Conservation (phyloP, 2,329 filamentous ascomycete genomes). For the Colletotrichum lentis region DNA sequence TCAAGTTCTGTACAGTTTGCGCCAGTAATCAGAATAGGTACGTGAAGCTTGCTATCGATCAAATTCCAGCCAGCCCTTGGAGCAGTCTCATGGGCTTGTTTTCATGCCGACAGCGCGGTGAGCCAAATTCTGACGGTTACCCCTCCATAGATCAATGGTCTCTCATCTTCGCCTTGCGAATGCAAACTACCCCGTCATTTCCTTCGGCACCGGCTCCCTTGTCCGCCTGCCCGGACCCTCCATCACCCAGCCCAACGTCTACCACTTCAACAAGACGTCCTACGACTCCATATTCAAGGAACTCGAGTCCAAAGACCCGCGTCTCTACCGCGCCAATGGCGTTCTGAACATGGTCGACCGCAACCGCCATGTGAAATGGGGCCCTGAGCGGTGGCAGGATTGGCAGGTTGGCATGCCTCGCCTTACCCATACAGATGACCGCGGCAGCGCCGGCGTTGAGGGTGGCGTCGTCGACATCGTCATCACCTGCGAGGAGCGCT, state of each 20-base stretch:
- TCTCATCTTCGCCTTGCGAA: constrained; percentile 92
- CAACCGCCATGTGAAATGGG: constrained; percentile 92
- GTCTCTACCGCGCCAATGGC: constrained; percentile 90
- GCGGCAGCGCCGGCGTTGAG: constrained; percentile 82
- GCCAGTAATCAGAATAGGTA: constrained; percentile 97
- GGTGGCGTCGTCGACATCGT: constrained; percentile 91
- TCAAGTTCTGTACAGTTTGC: constrained; percentile 98
- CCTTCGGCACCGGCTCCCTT: constrained; percentile 93
- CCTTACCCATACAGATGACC: constrained; percentile 76
- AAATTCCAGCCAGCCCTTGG: not conserved
- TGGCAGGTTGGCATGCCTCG: constrained; percentile 90
- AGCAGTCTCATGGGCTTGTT: not conserved
- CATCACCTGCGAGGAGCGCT: constrained; percentile 96
- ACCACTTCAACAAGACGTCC: constrained; percentile 96
- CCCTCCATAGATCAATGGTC: constrained; percentile 83
- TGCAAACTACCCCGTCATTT: constrained; percentile 92
- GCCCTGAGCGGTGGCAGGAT: constrained; percentile 96
- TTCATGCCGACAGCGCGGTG: not conserved
- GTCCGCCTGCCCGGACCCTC: constrained; percentile 92
- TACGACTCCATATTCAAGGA: constrained; percentile 96
- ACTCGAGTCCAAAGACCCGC: constrained; percentile 82
- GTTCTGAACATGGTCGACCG: constrained; percentile 95
- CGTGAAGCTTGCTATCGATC: constrained; percentile 39
- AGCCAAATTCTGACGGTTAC: not conserved
- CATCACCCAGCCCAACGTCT: constrained; percentile 94